phyloP scores from a whole-genome alignment of 139 green algal genomes.

The Penium margaritaceum region DNA sequence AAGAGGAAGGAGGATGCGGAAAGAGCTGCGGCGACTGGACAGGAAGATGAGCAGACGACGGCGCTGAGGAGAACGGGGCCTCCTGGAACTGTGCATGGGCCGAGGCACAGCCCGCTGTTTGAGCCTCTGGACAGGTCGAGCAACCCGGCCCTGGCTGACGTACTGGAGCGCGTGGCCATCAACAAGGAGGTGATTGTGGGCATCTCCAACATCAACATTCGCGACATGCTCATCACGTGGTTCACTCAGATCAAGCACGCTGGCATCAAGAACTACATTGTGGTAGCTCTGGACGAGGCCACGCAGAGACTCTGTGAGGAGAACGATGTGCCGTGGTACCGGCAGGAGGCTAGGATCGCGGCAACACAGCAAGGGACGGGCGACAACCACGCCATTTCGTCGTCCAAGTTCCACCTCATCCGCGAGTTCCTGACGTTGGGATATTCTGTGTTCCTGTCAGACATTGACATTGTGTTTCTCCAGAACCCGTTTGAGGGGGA shows the following conservation, averaged over 20 bases:
- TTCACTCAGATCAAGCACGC: slow-evolving; percentile 52
- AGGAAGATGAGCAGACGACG: too few species aligned
- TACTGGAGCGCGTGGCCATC: slow-evolving; percentile 65
- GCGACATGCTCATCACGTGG: slow-evolving; percentile 46
- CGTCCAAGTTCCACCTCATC: slow-evolving; percentile 60
- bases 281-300: slow-evolving; percentile 82
- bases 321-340: slow-evolving; percentile 40
- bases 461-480: slow-evolving; percentile 85
- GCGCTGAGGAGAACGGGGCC: too few species aligned
- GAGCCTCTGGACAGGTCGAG: neutral
- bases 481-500: slow-evolving; percentile 47
- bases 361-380: slow-evolving; percentile 46
- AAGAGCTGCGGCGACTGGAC: too few species aligned
- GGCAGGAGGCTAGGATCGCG: slow-evolving; percentile 21
- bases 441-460: slow-evolving; percentile 80
- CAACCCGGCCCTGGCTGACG: slow-evolving; percentile 20
- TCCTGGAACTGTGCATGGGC: too few species aligned
- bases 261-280: slow-evolving; percentile 69
- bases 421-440: slow-evolving; percentile 78
- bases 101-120: too few species aligned
- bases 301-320: slow-evolving; percentile 44
- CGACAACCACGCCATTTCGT: slow-evolving; percentile 51
- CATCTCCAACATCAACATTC: slow-evolving; percentile 78
- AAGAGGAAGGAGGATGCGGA: too few species aligned
- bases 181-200: slow-evolving; percentile 77